Evolutionary conservation across 768 basidiomycete genomes (phyloP).

Genomic region (Suillus bovinus): DNA sequence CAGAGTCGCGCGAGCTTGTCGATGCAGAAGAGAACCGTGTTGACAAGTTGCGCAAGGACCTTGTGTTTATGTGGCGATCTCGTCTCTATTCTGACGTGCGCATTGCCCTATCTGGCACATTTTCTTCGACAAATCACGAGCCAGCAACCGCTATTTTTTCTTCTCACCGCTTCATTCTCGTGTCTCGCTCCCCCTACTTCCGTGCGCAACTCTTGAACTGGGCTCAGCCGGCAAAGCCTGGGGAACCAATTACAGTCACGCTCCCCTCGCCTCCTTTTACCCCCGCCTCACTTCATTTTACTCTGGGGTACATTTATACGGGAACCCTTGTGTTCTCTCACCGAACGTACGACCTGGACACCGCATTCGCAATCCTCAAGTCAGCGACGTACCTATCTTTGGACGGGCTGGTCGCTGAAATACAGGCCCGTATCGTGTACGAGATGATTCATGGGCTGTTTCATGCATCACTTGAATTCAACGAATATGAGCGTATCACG

Average conservation of each 20-base stretch:
- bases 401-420: constrained; percentile 70
- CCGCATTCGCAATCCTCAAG: constrained; percentile 86
- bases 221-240: constrained; percentile 34
- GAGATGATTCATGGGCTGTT: constrained; percentile 92
- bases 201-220: constrained; percentile 75
- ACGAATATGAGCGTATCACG: constrained; percentile 75
- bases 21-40: constrained; percentile 57
- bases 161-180: constrained; percentile 90
- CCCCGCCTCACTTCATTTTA: constrained; percentile 90
- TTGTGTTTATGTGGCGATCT: constrained; percentile 96
- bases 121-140: constrained; percentile 63
- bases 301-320: constrained; percentile 92
- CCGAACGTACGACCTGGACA: constrained; percentile 88
- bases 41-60: constrained; percentile 88
- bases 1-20: constrained; percentile 42
- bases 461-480: constrained; percentile 78
- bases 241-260: constrained; percentile 58
- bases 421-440: constrained; percentile 78
- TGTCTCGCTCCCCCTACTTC: constrained; percentile 89
- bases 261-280: constrained; percentile 94
- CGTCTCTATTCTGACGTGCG: constrained; percentile 92
- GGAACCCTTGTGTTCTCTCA: constrained; percentile 94
- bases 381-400: constrained; percentile 81
- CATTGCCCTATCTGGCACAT: constrained; percentile 72
- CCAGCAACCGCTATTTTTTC: constrained; percentile 83